These are phyloP conservation scores for Amyloporia xantha DNA, from an alignment of 768 basidiomycete species.

Conservation along the genomic window DNA sequence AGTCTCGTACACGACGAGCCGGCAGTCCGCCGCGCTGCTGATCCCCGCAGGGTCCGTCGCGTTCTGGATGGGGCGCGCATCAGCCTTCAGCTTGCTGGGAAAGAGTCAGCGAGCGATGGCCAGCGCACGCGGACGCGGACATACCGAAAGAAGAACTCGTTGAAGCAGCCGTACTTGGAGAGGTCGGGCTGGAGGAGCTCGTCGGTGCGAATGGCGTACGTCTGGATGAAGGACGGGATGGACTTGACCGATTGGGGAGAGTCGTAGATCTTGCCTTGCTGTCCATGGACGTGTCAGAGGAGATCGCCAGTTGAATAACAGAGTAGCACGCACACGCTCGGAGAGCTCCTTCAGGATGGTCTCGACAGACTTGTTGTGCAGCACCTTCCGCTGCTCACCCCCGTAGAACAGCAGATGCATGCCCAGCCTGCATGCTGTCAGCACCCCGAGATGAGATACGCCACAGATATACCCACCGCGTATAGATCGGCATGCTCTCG, in stretches of 20 bases:
- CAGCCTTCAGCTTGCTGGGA: slow-evolving; percentile 46
- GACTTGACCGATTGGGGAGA: slow-evolving; percentile 41
- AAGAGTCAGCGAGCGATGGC: not conserved
- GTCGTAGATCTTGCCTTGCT: slow-evolving; percentile 56
- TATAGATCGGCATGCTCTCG: slow-evolving; percentile 71
- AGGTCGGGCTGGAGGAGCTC: slow-evolving; percentile 64
- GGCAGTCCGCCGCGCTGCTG: slow-evolving; percentile 65
- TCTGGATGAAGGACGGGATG: slow-evolving; percentile 49
- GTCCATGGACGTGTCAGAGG: not conserved
- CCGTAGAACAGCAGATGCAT: slow-evolving; percentile 77
- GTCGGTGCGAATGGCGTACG: slow-evolving; percentile 45
- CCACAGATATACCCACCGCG: slow-evolving; percentile 28
- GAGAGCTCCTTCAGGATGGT: slow-evolving; percentile 48
- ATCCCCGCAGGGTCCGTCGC: slow-evolving; percentile 45
- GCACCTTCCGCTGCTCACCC: slow-evolving; percentile 38
- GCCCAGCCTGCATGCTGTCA: slow-evolving; percentile 35
- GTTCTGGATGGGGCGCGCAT: slow-evolving; percentile 54
- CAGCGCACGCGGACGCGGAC: not conserved
- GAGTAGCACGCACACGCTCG: slow-evolving; percentile 32
- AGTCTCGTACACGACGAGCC: slow-evolving; percentile 62
- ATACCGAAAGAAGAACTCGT: slow-evolving; percentile 67
- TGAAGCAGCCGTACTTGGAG: slow-evolving; percentile 59
- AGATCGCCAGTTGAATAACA: not conserved
- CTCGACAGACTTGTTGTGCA: slow-evolving; percentile 43
- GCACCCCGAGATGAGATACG: slow-evolving; percentile 4